These are phyloP conservation scores for Dalbergia cultrata DNA, from an alignment of 306 rosid species.

Conservation along the genomic window DNA sequence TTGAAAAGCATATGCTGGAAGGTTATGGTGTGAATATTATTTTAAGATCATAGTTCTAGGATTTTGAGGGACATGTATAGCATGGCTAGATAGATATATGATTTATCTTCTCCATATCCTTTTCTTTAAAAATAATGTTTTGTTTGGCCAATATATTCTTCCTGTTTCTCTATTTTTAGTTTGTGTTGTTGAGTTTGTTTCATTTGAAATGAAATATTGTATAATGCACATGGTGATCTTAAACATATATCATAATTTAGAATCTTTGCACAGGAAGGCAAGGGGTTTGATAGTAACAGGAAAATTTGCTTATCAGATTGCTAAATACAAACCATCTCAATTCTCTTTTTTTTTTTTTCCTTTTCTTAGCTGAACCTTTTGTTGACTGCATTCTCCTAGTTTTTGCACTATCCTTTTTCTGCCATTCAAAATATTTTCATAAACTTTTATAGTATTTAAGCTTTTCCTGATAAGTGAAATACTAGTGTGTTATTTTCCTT, in stretches of 20 bases:
- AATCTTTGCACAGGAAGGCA: conserved; percentile 18
- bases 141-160: conserved; percentile 27
- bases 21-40: conserved; percentile 49
- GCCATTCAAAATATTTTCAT: conserved; percentile 46
- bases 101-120: neutral
- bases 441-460: conserved; percentile 19
- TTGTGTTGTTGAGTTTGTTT: conserved; percentile 13
- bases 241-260: conserved; percentile 10
- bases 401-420: conserved; percentile 54
- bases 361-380: conserved; percentile 60
- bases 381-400: conserved; percentile 41
- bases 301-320: conserved; percentile 33
- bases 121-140: too few species aligned
- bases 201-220: neutral
- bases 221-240: neutral
- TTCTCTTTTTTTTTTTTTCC: conserved; percentile 49
- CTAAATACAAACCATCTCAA: conserved; percentile 8
- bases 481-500: conserved; percentile 56
- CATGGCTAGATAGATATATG: conserved; percentile 2
- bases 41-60: neutral
- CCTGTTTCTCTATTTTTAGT: conserved; percentile 16
- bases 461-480: neutral
- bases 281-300: neutral
- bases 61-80: neutral
- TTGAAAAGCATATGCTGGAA: conserved; percentile 58